phyloP scores from a whole-genome alignment of 2,329 filamentous ascomycete species.

The Venturia nashicola region DNA sequence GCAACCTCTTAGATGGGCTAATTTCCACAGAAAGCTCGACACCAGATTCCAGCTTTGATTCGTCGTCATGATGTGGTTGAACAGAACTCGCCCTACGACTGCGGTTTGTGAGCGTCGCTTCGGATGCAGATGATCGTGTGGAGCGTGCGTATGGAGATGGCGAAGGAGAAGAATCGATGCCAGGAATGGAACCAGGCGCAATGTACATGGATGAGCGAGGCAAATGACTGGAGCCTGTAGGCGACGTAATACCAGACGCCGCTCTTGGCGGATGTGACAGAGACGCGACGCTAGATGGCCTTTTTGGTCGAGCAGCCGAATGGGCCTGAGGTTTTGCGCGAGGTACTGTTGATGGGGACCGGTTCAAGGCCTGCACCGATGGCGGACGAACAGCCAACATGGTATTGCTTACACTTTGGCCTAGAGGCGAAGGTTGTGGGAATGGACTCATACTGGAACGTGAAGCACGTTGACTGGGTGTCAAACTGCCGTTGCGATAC shows the following conservation, averaged over 20 bases:
- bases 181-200: neutral
- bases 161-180: neutral
- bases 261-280: constrained; percentile 2
- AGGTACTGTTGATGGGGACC: neutral
- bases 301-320: neutral
- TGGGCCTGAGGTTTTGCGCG: neutral
- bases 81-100: neutral
- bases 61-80: neutral
- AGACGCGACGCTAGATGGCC: neutral
- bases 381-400: constrained; percentile 1
- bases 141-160: neutral
- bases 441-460: neutral
- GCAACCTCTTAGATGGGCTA: neutral
- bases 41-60: neutral
- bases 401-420: neutral
- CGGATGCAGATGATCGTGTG: neutral
- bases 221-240: neutral
- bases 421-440: constrained; percentile 2
- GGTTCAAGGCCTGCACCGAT: neutral
- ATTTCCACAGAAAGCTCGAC: neutral
- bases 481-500: constrained; percentile 15
- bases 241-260: neutral
- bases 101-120: constrained; percentile 2
- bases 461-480: neutral
- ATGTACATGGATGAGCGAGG: constrained; percentile 5